phyloP scores from a whole-genome alignment of 2,329 filamentous ascomycete genomes.

The Sclerotinia minor region DNA sequence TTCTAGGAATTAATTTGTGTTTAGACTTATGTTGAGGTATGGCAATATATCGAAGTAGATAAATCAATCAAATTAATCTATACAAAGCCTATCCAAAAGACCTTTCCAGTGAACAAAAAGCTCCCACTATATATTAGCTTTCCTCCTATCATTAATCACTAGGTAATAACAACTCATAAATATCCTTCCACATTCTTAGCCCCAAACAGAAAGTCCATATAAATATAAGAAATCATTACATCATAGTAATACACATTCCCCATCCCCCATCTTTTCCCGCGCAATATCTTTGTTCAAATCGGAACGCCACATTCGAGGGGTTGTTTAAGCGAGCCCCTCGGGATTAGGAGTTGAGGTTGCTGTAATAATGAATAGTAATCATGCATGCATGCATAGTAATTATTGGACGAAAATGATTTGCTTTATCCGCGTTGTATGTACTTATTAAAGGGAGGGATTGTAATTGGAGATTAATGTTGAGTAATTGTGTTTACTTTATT shows the following conservation, averaged over 20 bases:
- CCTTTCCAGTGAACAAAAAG: background rate
- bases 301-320: slow-evolving; percentile 10
- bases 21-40: background rate
- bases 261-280: background rate
- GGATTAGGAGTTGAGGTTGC: background rate
- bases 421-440: slow-evolving; percentile 7
- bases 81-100: background rate
- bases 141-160: slow-evolving; percentile 16
- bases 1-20: background rate
- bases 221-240: background rate
- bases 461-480: background rate
- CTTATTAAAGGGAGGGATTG: background rate
- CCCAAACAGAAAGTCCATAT: background rate
- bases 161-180: no score
- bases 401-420: background rate
- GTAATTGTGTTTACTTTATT: background rate
- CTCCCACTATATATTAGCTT: background rate
- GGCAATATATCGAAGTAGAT: background rate
- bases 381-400: slow-evolving; percentile 17
- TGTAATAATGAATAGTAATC: slow-evolving; percentile 21
- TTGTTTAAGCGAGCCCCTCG: slow-evolving; percentile 14
- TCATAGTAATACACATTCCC: no score
- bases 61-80: background rate
- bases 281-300: background rate
- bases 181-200: background rate